These are phyloP conservation scores for Backusella circina DNA, from an alignment of 192 early-diverging fungal genomes.

Conservation along the genomic window DNA sequence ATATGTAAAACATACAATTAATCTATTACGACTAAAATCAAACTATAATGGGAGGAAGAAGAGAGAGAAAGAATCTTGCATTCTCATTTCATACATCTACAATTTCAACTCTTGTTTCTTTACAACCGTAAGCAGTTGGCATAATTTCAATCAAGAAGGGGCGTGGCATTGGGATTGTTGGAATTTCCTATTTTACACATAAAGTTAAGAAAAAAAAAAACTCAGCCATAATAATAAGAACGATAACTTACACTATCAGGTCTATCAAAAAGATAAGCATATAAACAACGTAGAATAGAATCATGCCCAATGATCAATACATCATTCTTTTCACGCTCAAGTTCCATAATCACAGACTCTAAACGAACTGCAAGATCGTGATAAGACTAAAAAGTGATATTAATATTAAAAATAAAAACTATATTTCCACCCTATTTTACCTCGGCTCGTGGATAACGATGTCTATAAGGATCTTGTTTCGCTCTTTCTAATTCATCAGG, in stretches of 20 bases:
- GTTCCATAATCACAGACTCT: conserved; percentile 71
- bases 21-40: background rate
- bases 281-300: conserved; percentile 65
- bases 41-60: background rate
- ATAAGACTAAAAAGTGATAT: conserved; percentile 49
- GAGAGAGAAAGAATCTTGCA: background rate
- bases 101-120: conserved; percentile 43
- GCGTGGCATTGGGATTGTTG: conserved; percentile 63
- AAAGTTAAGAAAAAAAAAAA: background rate
- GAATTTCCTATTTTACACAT: conserved; percentile 51
- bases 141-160: conserved; percentile 68
- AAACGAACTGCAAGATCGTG: conserved; percentile 74
- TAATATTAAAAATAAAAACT: background rate
- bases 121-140: conserved; percentile 71
- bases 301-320: conserved; percentile 79
- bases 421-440: conserved; percentile 12
- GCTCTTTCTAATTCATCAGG: conserved; percentile 59
- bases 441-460: conserved; percentile 73
- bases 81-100: background rate
- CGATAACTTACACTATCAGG: conserved; percentile 49
- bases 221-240: background rate
- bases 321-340: conserved; percentile 78
- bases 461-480: conserved; percentile 65
- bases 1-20: background rate
- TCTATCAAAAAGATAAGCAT: conserved; percentile 70